Conservation (phyloP, 495 filamentous ascomycete species). For the Chaetomium tenue region DNA sequence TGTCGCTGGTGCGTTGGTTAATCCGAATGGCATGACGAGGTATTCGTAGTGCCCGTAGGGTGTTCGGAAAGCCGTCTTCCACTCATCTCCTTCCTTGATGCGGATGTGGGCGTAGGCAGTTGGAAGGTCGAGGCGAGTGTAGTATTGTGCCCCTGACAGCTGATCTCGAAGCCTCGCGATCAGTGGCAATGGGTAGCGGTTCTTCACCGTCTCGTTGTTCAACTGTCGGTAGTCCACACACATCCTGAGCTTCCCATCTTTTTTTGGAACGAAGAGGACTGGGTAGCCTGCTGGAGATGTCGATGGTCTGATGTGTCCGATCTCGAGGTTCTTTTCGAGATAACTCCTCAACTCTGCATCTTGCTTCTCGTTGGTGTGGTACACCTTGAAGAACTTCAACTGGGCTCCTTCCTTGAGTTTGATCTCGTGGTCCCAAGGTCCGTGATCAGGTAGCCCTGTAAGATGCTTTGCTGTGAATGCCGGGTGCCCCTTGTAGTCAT, state of each 20-base stretch:
- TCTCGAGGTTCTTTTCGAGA: slow-evolving; percentile 8
- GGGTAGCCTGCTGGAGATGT: slow-evolving; percentile 1
- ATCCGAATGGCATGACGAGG: neutral
- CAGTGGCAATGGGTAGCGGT: slow-evolving; percentile 11
- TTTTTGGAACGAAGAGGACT: slow-evolving; percentile 14
- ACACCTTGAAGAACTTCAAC: slow-evolving; percentile 6
- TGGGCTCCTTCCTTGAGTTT: slow-evolving; percentile 9
- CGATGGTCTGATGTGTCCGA: neutral
- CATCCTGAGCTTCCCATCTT: slow-evolving; percentile 7
- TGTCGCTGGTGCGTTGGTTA: neutral
- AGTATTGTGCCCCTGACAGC: neutral
- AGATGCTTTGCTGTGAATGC: slow-evolving; percentile 14
- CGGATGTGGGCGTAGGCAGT: neutral
- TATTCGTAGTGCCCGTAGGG: slow-evolving; percentile 10
- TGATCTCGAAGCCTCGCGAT: slow-evolving; percentile 2
- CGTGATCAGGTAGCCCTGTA: neutral
- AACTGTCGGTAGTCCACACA: slow-evolving; percentile 11
- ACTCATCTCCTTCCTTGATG: slow-evolving; percentile 16
- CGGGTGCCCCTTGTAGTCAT: neutral
- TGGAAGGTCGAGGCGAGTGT: slow-evolving; percentile 8
- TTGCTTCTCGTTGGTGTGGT: neutral
- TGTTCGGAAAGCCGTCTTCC: slow-evolving; percentile 17
- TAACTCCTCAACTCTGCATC: neutral
- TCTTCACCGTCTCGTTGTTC: slow-evolving; percentile 12
- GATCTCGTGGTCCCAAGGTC: slow-evolving; percentile 14